These are phyloP conservation scores for Pascua sp. DNA, from an alignment of 1,284 basidiomycete species.

Conservation along the genomic window DNA sequence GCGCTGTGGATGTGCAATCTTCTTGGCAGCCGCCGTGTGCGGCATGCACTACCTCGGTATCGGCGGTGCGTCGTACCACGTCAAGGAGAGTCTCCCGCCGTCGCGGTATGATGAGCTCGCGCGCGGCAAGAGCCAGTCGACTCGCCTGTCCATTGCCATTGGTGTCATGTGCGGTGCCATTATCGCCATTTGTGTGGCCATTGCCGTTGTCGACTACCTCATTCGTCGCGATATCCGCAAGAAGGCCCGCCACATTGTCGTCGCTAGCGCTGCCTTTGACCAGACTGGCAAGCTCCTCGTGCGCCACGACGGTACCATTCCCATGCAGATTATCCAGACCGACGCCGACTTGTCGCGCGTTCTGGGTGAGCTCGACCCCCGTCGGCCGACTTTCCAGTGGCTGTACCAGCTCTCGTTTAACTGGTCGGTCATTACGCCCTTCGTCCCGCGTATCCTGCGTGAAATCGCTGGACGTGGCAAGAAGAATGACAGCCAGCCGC, in stretches of 20 bases:
- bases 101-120: background rate
- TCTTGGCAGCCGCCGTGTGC: slow-evolving; percentile 52
- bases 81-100: slow-evolving; percentile 20
- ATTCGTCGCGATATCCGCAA: slow-evolving; percentile 45
- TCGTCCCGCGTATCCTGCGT: slow-evolving; percentile 49
- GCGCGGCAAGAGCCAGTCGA: slow-evolving; percentile 7
- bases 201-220: slow-evolving; percentile 49
- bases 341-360: slow-evolving; percentile 50
- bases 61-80: slow-evolving; percentile 51
- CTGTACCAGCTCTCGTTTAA: slow-evolving; percentile 55
- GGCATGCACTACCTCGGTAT: slow-evolving; percentile 56
- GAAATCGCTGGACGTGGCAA: slow-evolving; percentile 22
- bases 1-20: slow-evolving; percentile 48
- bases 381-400: slow-evolving; percentile 55
- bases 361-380: slow-evolving; percentile 51
- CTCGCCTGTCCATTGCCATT: slow-evolving; percentile 50
- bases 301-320: slow-evolving; percentile 53
- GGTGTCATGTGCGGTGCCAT: slow-evolving; percentile 54
- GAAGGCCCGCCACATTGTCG: slow-evolving; percentile 52
- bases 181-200: slow-evolving; percentile 48
- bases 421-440: slow-evolving; percentile 52
- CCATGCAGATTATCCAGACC: slow-evolving; percentile 54
- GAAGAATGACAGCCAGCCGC: slow-evolving; percentile 23
- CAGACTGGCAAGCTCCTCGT: slow-evolving; percentile 53
- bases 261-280: slow-evolving; percentile 54